phyloP scores from a whole-genome alignment of 202 grass and related monocot genomes.

The Saccharum hybrid region DNA sequence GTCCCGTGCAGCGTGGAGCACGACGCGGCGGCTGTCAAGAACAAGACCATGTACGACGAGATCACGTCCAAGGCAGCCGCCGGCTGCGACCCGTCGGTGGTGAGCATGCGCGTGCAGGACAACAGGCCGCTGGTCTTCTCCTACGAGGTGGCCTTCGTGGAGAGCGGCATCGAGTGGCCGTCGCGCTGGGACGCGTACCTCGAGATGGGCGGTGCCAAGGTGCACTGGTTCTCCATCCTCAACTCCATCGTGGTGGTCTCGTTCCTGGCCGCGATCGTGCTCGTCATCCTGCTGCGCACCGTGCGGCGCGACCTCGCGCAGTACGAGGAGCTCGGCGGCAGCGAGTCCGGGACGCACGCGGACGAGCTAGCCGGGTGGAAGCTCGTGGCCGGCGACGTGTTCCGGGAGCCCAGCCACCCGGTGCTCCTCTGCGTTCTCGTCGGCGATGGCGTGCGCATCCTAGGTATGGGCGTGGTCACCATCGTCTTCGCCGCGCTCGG shows the following conservation, averaged over 20 bases:
- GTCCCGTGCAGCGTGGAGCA: conserved; percentile 58
- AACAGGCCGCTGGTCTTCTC: conserved; percentile 48
- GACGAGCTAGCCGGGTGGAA: conserved; percentile 56
- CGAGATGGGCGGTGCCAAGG: conserved; percentile 47
- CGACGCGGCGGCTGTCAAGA: conserved; percentile 11
- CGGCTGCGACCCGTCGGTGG: conserved; percentile 40
- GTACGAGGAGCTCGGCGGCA: conserved; percentile 45
- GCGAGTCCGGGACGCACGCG: background rate
- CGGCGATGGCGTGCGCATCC: conserved; percentile 56
- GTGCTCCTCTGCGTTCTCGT: conserved; percentile 52
- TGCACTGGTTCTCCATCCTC: conserved; percentile 72
- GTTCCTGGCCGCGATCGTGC: conserved; percentile 51
- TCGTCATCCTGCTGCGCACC: conserved; percentile 55
- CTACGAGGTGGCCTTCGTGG: conserved; percentile 51
- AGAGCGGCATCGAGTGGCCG: conserved; percentile 50
- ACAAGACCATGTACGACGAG: conserved; percentile 52
- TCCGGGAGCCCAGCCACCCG: conserved; percentile 43
- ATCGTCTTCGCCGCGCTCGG: conserved; percentile 62
- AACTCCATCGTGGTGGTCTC: conserved; percentile 56
- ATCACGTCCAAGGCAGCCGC: background rate
- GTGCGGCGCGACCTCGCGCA: conserved; percentile 57
- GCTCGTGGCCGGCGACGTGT: conserved; percentile 46
- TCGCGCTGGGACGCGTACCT: conserved; percentile 62
- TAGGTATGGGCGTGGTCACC: conserved; percentile 51
- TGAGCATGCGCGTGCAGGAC: conserved; percentile 46